phyloP scores from a whole-genome alignment of 139 green algal species.

The Picochlorum costavermella region DNA sequence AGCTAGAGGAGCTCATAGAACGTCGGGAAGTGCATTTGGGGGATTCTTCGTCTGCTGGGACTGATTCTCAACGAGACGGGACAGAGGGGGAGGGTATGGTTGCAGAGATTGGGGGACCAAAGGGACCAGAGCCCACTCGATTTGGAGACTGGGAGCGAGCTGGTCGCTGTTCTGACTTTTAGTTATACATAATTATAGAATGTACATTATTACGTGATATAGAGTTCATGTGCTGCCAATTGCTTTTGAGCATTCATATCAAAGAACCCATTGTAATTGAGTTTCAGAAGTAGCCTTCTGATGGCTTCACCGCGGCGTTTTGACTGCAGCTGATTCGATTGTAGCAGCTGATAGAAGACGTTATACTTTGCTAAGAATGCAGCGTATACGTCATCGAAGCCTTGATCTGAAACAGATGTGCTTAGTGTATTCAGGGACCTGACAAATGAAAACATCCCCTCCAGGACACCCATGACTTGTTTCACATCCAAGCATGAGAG shows the following conservation, averaged over 20 bases:
- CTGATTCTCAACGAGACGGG: neutral
- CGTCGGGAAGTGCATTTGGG: neutral
- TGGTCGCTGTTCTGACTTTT: conserved; percentile 32
- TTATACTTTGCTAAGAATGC: conserved; percentile 9
- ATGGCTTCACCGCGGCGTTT: conserved; percentile 52
- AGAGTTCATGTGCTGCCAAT: neutral
- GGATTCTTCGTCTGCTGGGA: neutral
- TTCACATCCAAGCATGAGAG: conserved; percentile 65
- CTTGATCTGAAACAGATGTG: conserved; percentile 16
- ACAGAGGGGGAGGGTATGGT: neutral
- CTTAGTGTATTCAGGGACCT: conserved; percentile 29
- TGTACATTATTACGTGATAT: neutral
- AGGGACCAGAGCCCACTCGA: conserved; percentile 17
- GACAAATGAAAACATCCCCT: conserved; percentile 49
- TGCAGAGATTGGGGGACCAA: conserved; percentile 6
- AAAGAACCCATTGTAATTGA: conserved; percentile 72
- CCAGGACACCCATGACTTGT: conserved; percentile 35
- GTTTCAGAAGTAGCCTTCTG: conserved; percentile 64
- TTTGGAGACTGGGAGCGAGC: conserved; percentile 35
- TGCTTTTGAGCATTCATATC: conserved; percentile 6
- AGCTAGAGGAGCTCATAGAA: neutral
- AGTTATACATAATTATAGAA: neutral
- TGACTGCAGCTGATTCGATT: conserved; percentile 37
- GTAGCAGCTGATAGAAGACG: conserved; percentile 43
- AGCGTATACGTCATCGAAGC: neutral